Base-by-base conservation (phyloP, 805 yeast species). In the Phaffomyces thermotolerans region DNA sequence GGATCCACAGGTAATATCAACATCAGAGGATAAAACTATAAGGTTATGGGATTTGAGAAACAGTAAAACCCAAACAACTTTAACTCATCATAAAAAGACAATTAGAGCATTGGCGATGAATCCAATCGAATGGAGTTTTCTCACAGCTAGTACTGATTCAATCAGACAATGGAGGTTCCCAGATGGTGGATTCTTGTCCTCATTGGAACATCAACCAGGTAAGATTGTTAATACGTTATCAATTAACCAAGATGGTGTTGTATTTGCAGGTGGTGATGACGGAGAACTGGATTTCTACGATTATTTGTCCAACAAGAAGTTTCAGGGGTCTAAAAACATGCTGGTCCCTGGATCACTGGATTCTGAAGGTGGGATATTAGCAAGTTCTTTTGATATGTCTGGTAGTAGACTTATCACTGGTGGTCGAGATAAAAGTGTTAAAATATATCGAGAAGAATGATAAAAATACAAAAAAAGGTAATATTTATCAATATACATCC, bases 1-100 rank as follows among this genome's bases (percentile, higher is more conserved):
- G 1, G 95, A 87, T 47, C 98, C 98, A 1, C 98, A 93, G 60
- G 68, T 93, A 2, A 66, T 91, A 7, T 75, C 95, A 20, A 78
- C 88, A 18, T 84, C 96, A 0, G 80, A 79, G 73, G 99, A 93
- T 61, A 72, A 84, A 1, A 87, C 96, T 0, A 75, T 93, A 4
- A 68, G 89, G 47, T 66, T 90, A n/a, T 93, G 96, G 96, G 98
- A 93, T 62, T 58, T 88, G 25, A 76, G 84, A 4, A 87, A 89
- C 18, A 95, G 91, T 6, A 78, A 78, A 51, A 74, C 90, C 2
- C 70, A 68, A 48, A 68, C 84, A 13, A 78, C 86, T 0, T 60
- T 95, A 25, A 89, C 98, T 0, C 95, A 88, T 49, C 99, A 91
- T 63, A 71, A 81, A 36, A 85, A 86, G 57, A 73, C 90, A 23